Conservation (phyloP, 139 green algal species). For the Chlamydomonas applanata region DNA sequence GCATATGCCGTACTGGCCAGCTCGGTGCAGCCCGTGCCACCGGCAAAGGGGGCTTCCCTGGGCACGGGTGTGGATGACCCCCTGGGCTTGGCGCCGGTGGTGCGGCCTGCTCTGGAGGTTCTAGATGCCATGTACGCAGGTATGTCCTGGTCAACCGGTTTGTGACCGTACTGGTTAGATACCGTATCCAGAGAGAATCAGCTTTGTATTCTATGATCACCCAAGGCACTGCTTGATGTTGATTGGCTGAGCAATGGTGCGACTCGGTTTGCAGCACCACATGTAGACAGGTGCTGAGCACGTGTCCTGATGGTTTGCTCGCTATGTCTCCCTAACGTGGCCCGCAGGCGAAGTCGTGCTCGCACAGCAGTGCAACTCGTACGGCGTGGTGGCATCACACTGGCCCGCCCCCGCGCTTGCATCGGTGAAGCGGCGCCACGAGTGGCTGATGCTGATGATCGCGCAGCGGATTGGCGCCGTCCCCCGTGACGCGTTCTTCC, state of each 20-base stretch:
- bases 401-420: conserved; percentile 64
- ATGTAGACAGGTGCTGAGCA: too few relatives aligned
- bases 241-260: not conserved
- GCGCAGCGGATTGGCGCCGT: conserved; percentile 37
- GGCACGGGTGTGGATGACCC: conserved; percentile 28
- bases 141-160: conserved; percentile 6
- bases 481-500: conserved; percentile 44
- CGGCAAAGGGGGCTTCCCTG: not conserved
- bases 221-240: too few relatives aligned
- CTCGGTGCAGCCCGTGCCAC: not conserved
- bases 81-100: conserved; percentile 52
- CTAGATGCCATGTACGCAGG: conserved; percentile 76
- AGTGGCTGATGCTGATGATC: conserved; percentile 47
- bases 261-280: too few relatives aligned
- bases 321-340: not conserved
- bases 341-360: conserved; percentile 60
- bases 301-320: too few relatives aligned
- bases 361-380: conserved; percentile 46
- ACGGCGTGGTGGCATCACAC: conserved; percentile 32
- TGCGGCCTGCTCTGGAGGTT: conserved; percentile 50
- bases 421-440: conserved; percentile 50
- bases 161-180: too few relatives aligned
- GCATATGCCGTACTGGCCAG: conserved; percentile 65
- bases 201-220: not conserved
- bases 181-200: not conserved